Evolutionary conservation across 306 rosid species (phyloP), one percentile per base, ranked within the genome.

Genomic region (Cotoneaster glaucophyllus): DNA sequence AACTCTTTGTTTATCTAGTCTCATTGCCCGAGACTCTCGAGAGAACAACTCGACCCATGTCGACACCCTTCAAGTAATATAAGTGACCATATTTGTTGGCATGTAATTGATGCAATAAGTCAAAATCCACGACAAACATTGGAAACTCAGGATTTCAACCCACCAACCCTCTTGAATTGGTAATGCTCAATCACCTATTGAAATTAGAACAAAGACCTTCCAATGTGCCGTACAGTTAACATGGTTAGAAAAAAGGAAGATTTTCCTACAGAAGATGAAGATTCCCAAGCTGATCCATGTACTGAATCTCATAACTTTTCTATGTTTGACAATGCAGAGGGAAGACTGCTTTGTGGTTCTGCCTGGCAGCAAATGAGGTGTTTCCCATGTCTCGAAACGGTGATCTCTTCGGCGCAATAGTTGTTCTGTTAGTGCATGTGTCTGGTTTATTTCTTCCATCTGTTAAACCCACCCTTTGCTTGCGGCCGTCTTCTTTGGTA

Each of bases 351-450:
- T 77, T 86, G 80, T 81, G 81, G 68, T 89, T 85, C 78, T 85
- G 89, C 78, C 80, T 87, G 68, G 15, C 64, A 71, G 39, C 50
- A 79, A 84, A 74, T 43, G 88, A 81, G 25, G 86, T 76, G 82
- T 90, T 91, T 64, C 93, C 87, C 54, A 95, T 90, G 52, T 95
- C 96, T 76, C 52, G 75, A 26, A 95, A 88, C 0, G 96, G 92
- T 13, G 80, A 32, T 70, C 93, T 67, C 44, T 83, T 87, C 4
- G 78, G 73, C 32, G 78, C 82, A 21, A 53, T 26, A 34, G 74
- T 26, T 48, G 81, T 65, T 65, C 78, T 75, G 22, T 64, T 78
- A 31, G 11, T 63, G n/a, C 56, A 17, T 57, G 59, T 19, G 73
- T 53, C 29, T 68, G 83, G 24, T 78, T 70, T 87, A 87, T 48